These are phyloP conservation scores for Metschnikowia vanudenii DNA, from an alignment of 805 yeast species.

Conservation along the genomic window DNA sequence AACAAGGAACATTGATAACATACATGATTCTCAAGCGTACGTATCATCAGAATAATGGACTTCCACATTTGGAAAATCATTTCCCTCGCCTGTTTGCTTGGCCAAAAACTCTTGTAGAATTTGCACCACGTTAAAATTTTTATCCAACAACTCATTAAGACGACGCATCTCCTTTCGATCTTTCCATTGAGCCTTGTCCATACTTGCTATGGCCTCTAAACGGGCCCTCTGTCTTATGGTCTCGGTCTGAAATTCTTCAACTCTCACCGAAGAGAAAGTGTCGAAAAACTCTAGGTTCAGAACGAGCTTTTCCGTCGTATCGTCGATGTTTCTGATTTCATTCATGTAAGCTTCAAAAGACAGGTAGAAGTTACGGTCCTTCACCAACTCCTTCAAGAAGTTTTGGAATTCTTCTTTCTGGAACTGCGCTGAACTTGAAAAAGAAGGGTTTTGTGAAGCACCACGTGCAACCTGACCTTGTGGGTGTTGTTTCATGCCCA, in stretches of 20 bases:
- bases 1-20: too few relatives aligned
- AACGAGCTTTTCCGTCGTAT: neutral
- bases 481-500: too few relatives aligned
- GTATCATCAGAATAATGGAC: neutral
- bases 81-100: neutral
- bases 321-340: neutral
- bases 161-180: neutral
- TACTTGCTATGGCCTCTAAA: neutral
- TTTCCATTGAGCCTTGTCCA: neutral
- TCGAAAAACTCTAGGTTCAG: neutral
- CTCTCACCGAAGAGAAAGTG: neutral
- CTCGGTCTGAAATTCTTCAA: neutral
- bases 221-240: neutral
- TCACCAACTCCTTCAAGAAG: neutral
- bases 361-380: neutral
- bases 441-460: too few relatives aligned
- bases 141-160: neutral
- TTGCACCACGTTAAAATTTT: neutral
- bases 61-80: neutral
- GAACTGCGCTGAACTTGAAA: neutral
- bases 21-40: neutral
- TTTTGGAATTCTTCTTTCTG: neutral
- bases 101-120: neutral
- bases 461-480: too few relatives aligned
- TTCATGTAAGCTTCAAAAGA: neutral